Percentiles rank a stretch among this genome's conserved stretches.
phyloP scores from a whole-genome alignment of 352 stramenopile genomes.

The Phytophthora pseudosyringae region DNA sequence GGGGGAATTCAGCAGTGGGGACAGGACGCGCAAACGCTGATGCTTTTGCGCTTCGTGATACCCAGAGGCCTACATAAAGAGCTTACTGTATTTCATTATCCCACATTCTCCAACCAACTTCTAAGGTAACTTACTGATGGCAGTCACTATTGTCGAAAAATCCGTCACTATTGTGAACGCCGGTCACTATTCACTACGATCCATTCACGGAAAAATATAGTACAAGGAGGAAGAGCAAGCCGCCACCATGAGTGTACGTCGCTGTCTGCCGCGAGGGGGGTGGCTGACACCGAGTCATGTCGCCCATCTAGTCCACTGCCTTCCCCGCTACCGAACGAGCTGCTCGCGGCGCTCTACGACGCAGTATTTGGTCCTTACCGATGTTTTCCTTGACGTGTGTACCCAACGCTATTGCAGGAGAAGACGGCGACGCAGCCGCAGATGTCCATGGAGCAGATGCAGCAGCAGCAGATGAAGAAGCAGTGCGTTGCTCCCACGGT shows the following conservation, averaged over 20 bases:
- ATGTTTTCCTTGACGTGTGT: neutral
- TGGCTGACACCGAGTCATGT: neutral
- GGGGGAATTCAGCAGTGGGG: too few relatives aligned
- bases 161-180: too few relatives aligned
- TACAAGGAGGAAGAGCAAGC: neutral
- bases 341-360: neutral
- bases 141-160: too few relatives aligned
- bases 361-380: neutral
- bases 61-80: too few relatives aligned
- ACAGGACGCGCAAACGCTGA: too few relatives aligned
- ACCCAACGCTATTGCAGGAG: conserved; percentile 9
- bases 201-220: conserved; percentile 6
- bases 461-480: conserved; percentile 87
- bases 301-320: neutral
- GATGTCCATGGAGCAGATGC: conserved; percentile 85
- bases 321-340: neutral
- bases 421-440: conserved; percentile 28
- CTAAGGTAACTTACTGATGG: too few relatives aligned
- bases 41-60: too few relatives aligned
- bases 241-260: conserved; percentile 9
- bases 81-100: too few relatives aligned
- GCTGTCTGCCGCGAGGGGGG: neutral
- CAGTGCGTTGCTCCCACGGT: conserved; percentile 44
- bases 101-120: too few relatives aligned
- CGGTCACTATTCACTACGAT: neutral